phyloP scores from a whole-genome alignment of 2,329 filamentous ascomycete species.

The Paecilomyces formosus region DNA sequence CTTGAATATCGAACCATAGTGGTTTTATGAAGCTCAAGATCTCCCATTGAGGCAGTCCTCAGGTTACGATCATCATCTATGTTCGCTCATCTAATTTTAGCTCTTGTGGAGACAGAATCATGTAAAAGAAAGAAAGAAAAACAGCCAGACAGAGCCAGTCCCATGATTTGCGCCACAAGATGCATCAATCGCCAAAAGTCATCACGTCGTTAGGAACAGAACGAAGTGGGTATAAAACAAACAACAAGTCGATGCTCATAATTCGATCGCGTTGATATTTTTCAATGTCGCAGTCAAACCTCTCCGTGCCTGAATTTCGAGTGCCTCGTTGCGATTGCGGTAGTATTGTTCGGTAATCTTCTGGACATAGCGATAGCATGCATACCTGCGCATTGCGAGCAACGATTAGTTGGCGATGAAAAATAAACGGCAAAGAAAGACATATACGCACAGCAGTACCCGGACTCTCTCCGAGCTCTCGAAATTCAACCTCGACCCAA shows the following conservation, averaged over 20 bases:
- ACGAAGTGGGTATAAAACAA: background rate
- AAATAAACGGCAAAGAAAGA: constrained; percentile 1
- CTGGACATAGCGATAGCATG: constrained; percentile 31
- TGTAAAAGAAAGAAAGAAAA: no score
- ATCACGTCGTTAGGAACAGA: constrained; percentile 35
- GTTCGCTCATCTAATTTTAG: background rate
- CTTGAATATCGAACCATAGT: background rate
- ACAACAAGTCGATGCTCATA: background rate
- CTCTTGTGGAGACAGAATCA: no score
- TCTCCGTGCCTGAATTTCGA: constrained; percentile 30
- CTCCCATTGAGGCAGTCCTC: background rate
- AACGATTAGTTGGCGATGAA: constrained; percentile 1
- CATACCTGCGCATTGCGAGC: constrained; percentile 20
- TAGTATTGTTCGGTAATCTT: constrained; percentile 33
- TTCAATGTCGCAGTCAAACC: constrained; percentile 23
- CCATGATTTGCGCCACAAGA: background rate
- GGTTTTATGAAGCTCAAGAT: background rate
- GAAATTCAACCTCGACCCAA: constrained; percentile 18
- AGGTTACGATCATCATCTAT: background rate
- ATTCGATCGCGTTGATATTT: constrained; percentile 17
- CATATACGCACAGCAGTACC: constrained; percentile 24
- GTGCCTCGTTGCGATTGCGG: constrained; percentile 24
- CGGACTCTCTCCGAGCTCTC: constrained; percentile 20
- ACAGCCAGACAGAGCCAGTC: background rate
- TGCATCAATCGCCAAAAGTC: constrained; percentile 14